Percentiles rank a stretch among this genome's conserved stretches.
Evolutionary conservation across 73 alveolate species (phyloP).

Genomic region (Tetrahymena thermophila): DNA sequence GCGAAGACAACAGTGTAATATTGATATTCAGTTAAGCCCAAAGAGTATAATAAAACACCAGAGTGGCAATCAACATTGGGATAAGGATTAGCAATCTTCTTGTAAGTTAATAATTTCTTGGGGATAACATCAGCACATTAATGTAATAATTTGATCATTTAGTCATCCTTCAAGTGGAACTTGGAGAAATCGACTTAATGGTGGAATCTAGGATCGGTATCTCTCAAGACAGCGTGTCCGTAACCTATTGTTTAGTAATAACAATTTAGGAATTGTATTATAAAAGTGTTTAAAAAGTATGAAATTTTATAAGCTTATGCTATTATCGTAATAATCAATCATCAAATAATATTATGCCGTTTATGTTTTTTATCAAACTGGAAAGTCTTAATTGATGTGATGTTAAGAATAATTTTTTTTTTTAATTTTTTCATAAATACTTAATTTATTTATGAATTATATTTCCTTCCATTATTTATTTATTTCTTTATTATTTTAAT

Average conservation of each 20-base stretch:
- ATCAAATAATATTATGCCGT: no score
- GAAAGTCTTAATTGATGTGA: no score
- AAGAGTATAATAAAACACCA: constrained; percentile 71
- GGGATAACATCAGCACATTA: constrained; percentile 72
- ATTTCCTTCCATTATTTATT: no score
- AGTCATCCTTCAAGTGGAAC: constrained; percentile 46
- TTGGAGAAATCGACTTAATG: constrained; percentile 61
- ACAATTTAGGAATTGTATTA: neutral
- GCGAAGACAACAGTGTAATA: constrained; percentile 75
- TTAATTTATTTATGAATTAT: no score
- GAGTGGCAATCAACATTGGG: constrained; percentile 82
- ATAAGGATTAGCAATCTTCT: constrained; percentile 70
- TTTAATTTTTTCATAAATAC: no score
- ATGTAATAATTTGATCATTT: constrained; percentile 47
- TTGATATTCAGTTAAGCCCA: constrained; percentile 58
- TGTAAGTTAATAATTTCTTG: constrained; percentile 45
- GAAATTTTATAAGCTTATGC: neutral
- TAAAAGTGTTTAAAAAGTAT: no score
- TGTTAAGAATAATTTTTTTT: no score
- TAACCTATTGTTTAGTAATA: constrained; percentile 34
- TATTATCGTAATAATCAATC: no score
- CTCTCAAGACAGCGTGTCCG: constrained; percentile 83
- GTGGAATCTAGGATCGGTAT: constrained; percentile 73
- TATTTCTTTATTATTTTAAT: no score
- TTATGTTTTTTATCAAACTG: no score